Base-by-base conservation (phyloP, 139 green algal genomes). In the Micractinium conductrix region DNA sequence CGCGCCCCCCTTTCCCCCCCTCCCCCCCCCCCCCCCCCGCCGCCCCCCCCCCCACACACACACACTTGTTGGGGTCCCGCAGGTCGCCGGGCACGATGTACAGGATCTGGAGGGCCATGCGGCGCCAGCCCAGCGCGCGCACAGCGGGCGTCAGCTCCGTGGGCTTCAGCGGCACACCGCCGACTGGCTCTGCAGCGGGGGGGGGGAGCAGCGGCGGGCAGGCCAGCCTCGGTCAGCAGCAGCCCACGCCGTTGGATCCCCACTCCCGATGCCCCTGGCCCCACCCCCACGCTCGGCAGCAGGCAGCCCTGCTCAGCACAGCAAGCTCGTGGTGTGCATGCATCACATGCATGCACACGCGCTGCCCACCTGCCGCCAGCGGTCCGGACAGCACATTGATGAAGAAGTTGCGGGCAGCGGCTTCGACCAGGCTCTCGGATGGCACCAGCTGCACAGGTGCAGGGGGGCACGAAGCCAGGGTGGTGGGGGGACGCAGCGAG, bases 71-170 rank as follows among this genome's bases (percentile, higher is more conserved):
- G 1, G 96, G 96, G n/a, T 93, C 85, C 9, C 96, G 78, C 62
- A 99, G 89, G 75, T 97, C 88, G 17, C 83, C 78, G 1, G 93
- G 90, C n/a, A 92, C 84, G 40, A 98, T 97, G 91, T 97, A 99
- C 17, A 99, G 88, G 40, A 98, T 95, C 87, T 98, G 94, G 75
- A 99, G 88, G 5, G 89, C 90, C 93, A 98, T 99, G 63, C 96
- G 92, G 42, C 91, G 86, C 96, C 96, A 99, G 14, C 96, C 96
- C 42, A 90, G 73, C 28, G 86, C 65, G 70, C 38, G 28, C 55
- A 85, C 89, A 35, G 85, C 87, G 40, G 86, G 38, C 42, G 86
- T 90, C 40, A 88, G 68, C 81, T 87, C 81, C 45, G 48, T 84
- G 14, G 86, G 86, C 53, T 83, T 55, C n/a, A 90, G 76, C 45